These are phyloP conservation scores for Mortierella claussenii DNA, from an alignment of 192 early-diverging fungal genomes.

Conservation along the genomic window DNA sequence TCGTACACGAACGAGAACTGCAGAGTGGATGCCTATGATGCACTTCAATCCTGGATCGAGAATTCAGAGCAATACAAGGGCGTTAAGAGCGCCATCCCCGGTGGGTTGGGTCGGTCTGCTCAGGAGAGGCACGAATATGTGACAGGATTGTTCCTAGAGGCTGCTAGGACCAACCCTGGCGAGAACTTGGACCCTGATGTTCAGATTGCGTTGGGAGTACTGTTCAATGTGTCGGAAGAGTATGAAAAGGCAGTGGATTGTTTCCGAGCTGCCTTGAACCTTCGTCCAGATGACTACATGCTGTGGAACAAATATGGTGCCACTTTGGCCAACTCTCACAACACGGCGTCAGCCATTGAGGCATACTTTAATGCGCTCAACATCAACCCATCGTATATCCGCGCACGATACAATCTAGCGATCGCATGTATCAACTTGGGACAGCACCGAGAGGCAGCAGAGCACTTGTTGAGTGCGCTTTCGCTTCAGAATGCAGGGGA, in stretches of 20 bases:
- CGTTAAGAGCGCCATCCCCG: conserved; percentile 17
- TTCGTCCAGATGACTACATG: conserved; percentile 89
- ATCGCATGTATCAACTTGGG: conserved; percentile 91
- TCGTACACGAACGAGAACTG: conserved; percentile 94
- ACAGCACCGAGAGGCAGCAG: conserved; percentile 89
- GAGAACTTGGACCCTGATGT: conserved; percentile 88
- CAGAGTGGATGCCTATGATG: conserved; percentile 87
- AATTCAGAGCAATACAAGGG: conserved; percentile 75
- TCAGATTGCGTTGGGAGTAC: conserved; percentile 92
- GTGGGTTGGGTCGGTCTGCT: conserved; percentile 51
- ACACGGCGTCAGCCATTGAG: conserved; percentile 82
- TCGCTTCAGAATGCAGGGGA: conserved; percentile 77
- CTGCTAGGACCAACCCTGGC: conserved; percentile 72
- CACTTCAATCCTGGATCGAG: conserved; percentile 88
- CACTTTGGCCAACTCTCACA: conserved; percentile 90
- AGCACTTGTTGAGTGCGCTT: conserved; percentile 91
- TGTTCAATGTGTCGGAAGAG: conserved; percentile 94
- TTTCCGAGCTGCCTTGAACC: conserved; percentile 90
- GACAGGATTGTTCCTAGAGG: conserved; percentile 80
- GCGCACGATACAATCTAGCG: conserved; percentile 96
- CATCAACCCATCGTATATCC: conserved; percentile 94
- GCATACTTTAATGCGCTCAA: conserved; percentile 95
- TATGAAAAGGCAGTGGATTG: conserved; percentile 98
- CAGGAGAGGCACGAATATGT: conserved; percentile 76
- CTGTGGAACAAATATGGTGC: conserved; percentile 98